phyloP scores from a whole-genome alignment of 768 basidiomycete genomes.

The Phylloporus rhodoxanthus region DNA sequence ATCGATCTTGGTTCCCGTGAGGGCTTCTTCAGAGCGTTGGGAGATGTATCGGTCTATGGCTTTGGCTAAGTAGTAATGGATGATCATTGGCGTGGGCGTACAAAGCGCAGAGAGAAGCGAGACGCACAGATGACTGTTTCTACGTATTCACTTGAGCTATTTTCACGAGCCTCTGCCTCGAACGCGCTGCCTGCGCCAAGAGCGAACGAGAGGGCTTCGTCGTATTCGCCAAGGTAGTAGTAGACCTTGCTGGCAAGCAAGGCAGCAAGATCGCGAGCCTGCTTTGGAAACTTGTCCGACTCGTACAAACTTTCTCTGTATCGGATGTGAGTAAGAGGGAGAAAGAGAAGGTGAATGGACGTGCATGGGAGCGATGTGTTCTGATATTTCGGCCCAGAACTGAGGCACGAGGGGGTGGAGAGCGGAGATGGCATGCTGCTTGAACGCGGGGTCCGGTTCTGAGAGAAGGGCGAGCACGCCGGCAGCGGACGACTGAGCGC shows the following conservation, averaged over 20 bases:
- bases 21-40: constrained; percentile 51
- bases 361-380: constrained; percentile 84
- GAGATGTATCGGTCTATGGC: constrained; percentile 93
- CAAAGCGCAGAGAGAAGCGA: not conserved
- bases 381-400: constrained; percentile 99
- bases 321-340: constrained; percentile 6
- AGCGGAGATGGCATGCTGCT: constrained; percentile 84
- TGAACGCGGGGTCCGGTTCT: constrained; percentile 82
- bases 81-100: not conserved
- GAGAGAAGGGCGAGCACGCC: constrained; percentile 88
- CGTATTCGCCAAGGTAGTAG: constrained; percentile 92
- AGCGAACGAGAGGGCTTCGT: constrained; percentile 93
- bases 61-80: constrained; percentile 55
- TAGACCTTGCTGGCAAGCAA: constrained; percentile 97
- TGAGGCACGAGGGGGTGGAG: constrained; percentile 81
- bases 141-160: constrained; percentile 77
- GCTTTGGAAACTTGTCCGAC: constrained; percentile 63
- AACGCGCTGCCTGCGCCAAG: constrained; percentile 87
- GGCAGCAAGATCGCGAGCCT: constrained; percentile 78
- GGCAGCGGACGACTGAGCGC: constrained; percentile 74
- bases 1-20: constrained; percentile 60
- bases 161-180: constrained; percentile 58
- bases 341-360: constrained; percentile 28
- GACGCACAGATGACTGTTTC: constrained; percentile 91
- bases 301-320: constrained; percentile 87